A percentile compares a stretch with the other conserved stretches of the same genome.
phyloP scores from a whole-genome alignment of 352 stramenopile genomes.

The Phytopythium aichiense region DNA sequence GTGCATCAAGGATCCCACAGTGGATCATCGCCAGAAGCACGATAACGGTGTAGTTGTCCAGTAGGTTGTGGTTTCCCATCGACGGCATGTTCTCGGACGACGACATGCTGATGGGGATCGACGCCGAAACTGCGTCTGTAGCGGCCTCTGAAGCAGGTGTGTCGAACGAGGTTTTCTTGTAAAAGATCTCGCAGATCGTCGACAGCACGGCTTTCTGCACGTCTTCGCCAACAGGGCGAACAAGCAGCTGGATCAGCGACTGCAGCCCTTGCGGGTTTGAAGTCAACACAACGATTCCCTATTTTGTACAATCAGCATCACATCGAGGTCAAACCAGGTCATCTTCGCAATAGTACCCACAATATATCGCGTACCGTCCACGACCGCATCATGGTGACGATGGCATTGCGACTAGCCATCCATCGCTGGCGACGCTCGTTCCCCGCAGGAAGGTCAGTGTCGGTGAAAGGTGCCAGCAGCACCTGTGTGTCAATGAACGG shows the following conservation, averaged over 20 bases:
- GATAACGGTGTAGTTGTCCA: constrained; percentile 88
- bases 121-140: constrained; percentile 26
- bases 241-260: constrained; percentile 82
- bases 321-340: not conserved
- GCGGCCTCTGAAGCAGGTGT: constrained; percentile 35
- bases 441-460: constrained; percentile 79
- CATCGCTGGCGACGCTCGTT: constrained; percentile 84
- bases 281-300: constrained; percentile 82
- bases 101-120: constrained; percentile 66
- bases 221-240: constrained; percentile 85
- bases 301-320: not conserved
- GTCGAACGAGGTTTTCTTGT: constrained; percentile 83
- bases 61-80: constrained; percentile 70
- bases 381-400: constrained; percentile 89
- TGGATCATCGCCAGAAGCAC: constrained; percentile 85
- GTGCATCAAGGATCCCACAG: constrained; percentile 74
- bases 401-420: constrained; percentile 87
- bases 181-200: constrained; percentile 89
- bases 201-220: constrained; percentile 86
- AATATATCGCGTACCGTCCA: constrained; percentile 51
- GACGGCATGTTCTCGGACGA: constrained; percentile 60
- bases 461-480: constrained; percentile 83
- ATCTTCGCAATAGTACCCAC: not conserved
- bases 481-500: constrained; percentile 88
- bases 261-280: constrained; percentile 86